phyloP scores from a whole-genome alignment of 768 basidiomycete species.

The Termitomyces sp. region DNA sequence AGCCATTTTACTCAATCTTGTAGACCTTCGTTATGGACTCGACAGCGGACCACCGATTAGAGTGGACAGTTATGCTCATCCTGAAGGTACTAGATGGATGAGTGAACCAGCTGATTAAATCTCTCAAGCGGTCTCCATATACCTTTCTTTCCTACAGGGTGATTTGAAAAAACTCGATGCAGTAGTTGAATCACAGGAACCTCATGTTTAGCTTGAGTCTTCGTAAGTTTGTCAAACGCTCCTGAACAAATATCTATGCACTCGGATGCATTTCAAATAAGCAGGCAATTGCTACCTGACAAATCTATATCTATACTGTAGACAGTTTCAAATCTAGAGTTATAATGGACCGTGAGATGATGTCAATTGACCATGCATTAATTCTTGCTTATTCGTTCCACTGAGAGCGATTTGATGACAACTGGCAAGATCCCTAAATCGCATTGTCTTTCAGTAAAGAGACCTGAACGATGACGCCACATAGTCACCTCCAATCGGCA shows the following conservation, averaged over 20 bases:
- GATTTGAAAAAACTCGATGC: background rate
- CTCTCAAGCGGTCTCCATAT: background rate
- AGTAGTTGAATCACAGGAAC: too few species aligned
- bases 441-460: background rate
- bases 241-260: background rate
- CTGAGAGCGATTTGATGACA: conserved; percentile 11
- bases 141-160: background rate
- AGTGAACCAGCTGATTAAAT: background rate
- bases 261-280: background rate
- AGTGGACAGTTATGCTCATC: background rate
- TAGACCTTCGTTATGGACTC: background rate
- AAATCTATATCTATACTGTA: background rate
- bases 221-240: background rate
- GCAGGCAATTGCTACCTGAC: too few species aligned
- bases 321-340: background rate
- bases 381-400: background rate
- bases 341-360: background rate
- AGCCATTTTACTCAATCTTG: background rate
- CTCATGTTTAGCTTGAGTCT: background rate
- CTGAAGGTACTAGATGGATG: background rate
- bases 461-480: background rate
- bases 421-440: conserved; percentile 16
- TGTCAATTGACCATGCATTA: background rate
- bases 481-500: conserved; percentile 61
- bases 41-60: background rate